These are phyloP conservation scores for Colletotrichum destructivum DNA, from an alignment of 2,329 filamentous ascomycete genomes.

Conservation along the genomic window DNA sequence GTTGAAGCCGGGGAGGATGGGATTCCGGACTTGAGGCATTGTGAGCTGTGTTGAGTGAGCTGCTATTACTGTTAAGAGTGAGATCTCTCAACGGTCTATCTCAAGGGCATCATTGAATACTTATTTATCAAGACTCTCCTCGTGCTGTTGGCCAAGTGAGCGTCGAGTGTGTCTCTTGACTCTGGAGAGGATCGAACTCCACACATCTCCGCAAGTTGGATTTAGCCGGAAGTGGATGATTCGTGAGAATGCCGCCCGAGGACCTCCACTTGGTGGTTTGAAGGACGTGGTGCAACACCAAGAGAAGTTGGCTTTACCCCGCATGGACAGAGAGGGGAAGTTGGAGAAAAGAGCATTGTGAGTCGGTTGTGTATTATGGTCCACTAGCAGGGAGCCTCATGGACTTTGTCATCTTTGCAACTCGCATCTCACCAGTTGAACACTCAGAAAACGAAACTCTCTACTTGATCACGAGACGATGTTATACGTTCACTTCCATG, in stretches of 20 bases:
- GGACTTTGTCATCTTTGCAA: background rate
- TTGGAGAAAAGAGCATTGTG: slow-evolving; percentile 5
- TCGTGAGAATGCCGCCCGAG: slow-evolving; percentile 31
- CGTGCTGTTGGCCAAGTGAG: background rate
- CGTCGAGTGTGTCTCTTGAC: background rate
- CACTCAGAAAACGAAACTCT: no score
- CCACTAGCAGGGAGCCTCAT: background rate
- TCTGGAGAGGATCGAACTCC: slow-evolving; percentile 10
- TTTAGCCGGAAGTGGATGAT: slow-evolving; percentile 39
- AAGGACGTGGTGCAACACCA: no score
- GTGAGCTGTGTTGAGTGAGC: slow-evolving; percentile 12
- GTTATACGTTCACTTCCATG: no score
- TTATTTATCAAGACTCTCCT: slow-evolving; percentile 10
- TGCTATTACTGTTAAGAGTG: background rate
- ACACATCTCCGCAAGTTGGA: slow-evolving; percentile 37
- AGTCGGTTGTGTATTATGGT: no score
- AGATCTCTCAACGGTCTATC: fast-evolving
- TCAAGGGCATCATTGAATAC: background rate
- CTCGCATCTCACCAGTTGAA: background rate
- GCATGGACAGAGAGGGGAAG: slow-evolving; percentile 24
- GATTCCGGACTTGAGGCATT: slow-evolving; percentile 67
- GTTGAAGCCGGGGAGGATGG: slow-evolving; percentile 71
- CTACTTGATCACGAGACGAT: no score
- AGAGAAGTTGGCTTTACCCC: slow-evolving; percentile 24
- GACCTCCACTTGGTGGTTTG: slow-evolving; percentile 25